Evolutionary conservation across 2,329 filamentous ascomycete genomes (phyloP), one percentile per base, ranked within the genome.

Genomic region (Fusarium buxicola): DNA sequence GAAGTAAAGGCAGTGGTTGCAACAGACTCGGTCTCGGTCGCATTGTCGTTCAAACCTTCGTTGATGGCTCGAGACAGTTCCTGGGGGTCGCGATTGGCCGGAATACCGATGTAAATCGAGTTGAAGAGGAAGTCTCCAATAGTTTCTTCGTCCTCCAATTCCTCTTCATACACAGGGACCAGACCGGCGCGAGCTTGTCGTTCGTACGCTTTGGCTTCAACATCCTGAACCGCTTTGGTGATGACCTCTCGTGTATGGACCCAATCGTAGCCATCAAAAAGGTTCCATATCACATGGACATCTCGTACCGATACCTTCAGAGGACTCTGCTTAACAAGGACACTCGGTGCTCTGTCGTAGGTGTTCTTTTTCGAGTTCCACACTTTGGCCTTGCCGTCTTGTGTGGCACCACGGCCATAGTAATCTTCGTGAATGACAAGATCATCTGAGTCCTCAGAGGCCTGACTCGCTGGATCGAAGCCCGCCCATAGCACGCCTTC

Each of bases 251-350:
- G 86, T 1, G 96, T 99, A 38, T 87, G 85, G 67, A 89, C 86
- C 96, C 96, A 99, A 76, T 99, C 96, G 73, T 97, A 99, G 2
- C 95, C 95, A 79, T 99, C 95, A 75, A 95, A 97, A 1, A 99
- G 81, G 72, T 99, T 96, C 95, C 95, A 99, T 58, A 98, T 97
- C 47, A 97, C 81, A 73, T 98, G 92, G 7, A 97, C 89, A 72
- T 97, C 92, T 24, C 92, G 89, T 13, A 98, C 84, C 6, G 88
- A 87, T 3, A 97, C 82, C 63, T 88, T 89, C 12, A 99, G 78
- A 7, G 94, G 92, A 60, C 89, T 92, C 49, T 82, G 82, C 34
- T 83, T 82, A 8, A 89, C 80, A 60, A 89, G 87, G 9, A 79
- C 75, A 45, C 86, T 82, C 38, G 90, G 88, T 1, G 86, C 83